phyloP scores from a whole-genome alignment of 208 protist genomes.

The Naegleria gruberi region DNA sequence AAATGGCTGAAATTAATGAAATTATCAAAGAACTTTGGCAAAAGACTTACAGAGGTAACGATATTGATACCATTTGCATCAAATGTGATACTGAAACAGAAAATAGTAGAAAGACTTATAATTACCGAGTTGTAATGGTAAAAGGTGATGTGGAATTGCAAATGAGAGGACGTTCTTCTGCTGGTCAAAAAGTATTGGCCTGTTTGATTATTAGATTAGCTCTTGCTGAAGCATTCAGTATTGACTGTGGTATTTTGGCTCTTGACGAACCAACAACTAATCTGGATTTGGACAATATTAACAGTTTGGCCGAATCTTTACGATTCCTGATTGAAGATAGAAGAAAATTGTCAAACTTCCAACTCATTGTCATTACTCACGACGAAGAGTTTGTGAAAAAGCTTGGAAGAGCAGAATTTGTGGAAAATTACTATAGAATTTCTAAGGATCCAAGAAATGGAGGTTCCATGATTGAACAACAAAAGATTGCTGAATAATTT shows the following conservation, averaged over 20 bases:
- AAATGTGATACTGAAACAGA: conserved; percentile 61
- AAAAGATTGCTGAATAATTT: background rate
- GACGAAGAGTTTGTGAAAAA: conserved; percentile 93
- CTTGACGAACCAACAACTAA: conserved; percentile 99
- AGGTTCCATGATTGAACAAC: background rate
- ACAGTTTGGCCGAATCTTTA: conserved; percentile 63
- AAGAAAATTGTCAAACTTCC: conserved; percentile 77
- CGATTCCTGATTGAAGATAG: conserved; percentile 66
- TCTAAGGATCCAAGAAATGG: conserved; percentile 4
- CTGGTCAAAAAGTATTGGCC: conserved; percentile 79
- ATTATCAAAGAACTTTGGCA: conserved; percentile 94
- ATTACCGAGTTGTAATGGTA: conserved; percentile 89
- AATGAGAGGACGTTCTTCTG: conserved; percentile 92
- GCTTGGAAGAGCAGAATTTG: conserved; percentile 1
- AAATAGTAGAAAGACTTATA: conserved; percentile 57
- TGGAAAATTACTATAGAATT: conserved; percentile 8
- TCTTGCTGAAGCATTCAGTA: conserved; percentile 95
- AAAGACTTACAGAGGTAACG: conserved; percentile 86
- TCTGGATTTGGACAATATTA: conserved; percentile 80
- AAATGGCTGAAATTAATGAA: conserved; percentile 97
- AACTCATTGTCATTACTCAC: conserved; percentile 99
- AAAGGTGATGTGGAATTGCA: conserved; percentile 87
- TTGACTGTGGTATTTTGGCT: conserved; percentile 97
- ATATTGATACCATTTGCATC: conserved; percentile 96
- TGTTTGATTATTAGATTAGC: conserved; percentile 98